Evolutionary conservation across 331 rosid species (phyloP), one percentile per base, ranked within the genome.

Genomic region (Phaseolus coccineus): DNA sequence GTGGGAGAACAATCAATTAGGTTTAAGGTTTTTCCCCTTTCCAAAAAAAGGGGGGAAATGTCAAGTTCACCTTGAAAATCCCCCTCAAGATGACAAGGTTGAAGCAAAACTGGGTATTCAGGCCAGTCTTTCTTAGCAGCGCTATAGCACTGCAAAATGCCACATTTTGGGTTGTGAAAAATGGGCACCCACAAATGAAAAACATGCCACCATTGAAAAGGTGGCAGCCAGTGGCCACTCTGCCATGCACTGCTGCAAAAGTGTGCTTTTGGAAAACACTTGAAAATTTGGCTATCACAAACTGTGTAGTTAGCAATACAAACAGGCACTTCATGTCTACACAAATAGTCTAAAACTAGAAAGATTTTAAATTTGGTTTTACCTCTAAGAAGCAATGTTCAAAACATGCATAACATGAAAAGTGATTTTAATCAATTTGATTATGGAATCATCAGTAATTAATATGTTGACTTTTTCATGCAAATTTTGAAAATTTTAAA

Each of bases 331-430:
- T 11, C 0, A 8, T 10, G 64, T 57, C 16, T 4, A 11, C 47
- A 6, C 14, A 8, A 55, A 55, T 24, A 55, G 62, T 53, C 13
- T 25, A 50, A 53, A 71, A 77, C 30, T 22, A 24, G 16, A 22
- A 77, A 44, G 64, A 71, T 22, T 30, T 25, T 25, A 44, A 71
- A 22, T 40, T 71, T 42, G 48, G 63, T 63, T 67, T 58, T 11
- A 75, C 58, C 22, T 67, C 8, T 3, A 72, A 11, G 1, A 53
- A 40, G 61, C 57, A 57, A 58, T 55, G 46, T 64, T 56, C 12
- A 74, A 61, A 31, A 33, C 66, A 28, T 16, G 56, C 69, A 28
- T 15, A 46, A 28, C 61, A 30, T 35, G 28, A 22, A 64, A 50
- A 64, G 44, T 19, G 12, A 71, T 33, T 37, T 33, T 13, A 31